Evolutionary conservation across 306 rosid species (phyloP), one percentile per base, ranked within the genome.

Genomic region (Lathyrus oleraceus): DNA sequence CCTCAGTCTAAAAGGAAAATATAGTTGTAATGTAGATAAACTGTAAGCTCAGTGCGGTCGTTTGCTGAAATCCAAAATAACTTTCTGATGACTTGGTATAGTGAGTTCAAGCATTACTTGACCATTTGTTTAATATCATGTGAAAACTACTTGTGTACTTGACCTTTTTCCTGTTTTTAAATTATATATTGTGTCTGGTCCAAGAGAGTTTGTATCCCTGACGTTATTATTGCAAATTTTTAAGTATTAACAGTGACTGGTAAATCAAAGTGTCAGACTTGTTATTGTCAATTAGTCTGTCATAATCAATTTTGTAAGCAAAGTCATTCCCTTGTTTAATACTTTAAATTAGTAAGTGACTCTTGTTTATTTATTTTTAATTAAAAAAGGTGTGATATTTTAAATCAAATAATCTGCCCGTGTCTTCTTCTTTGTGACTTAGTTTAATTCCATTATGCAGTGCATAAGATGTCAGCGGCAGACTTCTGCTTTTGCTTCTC

Each of bases 381-480:
- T 28, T 47, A 7, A 35, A 7, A 35, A 25, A 27, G 35, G 35
- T 12, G 5, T 19, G n/a, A 10, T 13, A 15, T 10, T 47, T 69
- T 47, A 10, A 8, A 23, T 21, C 15, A 9, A 60, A 32, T 32
- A 32, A 17, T 16, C 11, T 59, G 21, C 44, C 9, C 0, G 1
- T 21, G 16, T 21, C 44, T 69, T 70, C 73, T 48, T 7, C 65
- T 60, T 39, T 17, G 48, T 80, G 60, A 74, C 57, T 54, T 43
- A 43, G 72, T 75, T 51, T 56, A 14, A 51, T 56, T 72, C 44
- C 10, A 49, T 72, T 75, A 54, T 87, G 87, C 90, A 94, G 99
- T 94, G 99, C 77, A 87, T 91, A 80, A 80, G 99, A 82, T 94
- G 99, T 82, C 80, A 88, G 86, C 85, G 99, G 81, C 99, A 94